Percentiles rank a stretch among this genome's conserved stretches.
Evolutionary conservation across 345 rosid species (phyloP).

Genomic region (Corchorus capsularis): DNA sequence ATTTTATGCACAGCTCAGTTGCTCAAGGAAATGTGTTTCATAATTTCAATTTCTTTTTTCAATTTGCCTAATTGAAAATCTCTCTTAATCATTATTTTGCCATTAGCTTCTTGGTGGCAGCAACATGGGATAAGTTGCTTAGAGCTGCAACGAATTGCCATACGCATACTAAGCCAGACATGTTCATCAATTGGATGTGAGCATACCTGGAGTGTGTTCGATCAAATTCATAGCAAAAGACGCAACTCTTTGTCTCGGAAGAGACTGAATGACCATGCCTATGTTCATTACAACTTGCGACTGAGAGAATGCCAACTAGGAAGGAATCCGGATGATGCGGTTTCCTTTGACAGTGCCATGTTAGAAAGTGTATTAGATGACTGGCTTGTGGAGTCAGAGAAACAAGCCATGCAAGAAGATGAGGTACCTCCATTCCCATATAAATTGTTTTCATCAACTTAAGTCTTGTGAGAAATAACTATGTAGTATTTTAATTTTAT

Average conservation of each 20-base stretch:
- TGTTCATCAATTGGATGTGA: constrained; percentile 79
- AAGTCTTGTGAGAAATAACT: not conserved
- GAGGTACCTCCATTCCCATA: constrained; percentile 49
- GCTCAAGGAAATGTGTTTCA: constrained; percentile 13
- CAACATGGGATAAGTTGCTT: constrained; percentile 80
- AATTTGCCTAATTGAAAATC: constrained; percentile 12
- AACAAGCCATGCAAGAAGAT: constrained; percentile 44
- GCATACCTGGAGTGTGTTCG: constrained; percentile 70
- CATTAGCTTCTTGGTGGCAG: constrained; percentile 85
- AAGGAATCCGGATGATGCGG: constrained; percentile 40
- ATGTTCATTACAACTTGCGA: constrained; percentile 77
- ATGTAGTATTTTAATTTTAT: not conserved
- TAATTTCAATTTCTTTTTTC: not conserved
- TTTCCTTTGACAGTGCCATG: constrained; percentile 49
- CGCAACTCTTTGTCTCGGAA: constrained; percentile 53
- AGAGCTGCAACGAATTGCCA: constrained; percentile 82
- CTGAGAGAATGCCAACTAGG: constrained; percentile 57
- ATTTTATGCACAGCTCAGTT: not conserved
- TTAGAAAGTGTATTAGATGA: constrained; percentile 57
- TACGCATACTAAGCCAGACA: constrained; percentile 84
- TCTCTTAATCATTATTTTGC: constrained; percentile 9
- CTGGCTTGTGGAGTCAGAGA: constrained; percentile 62
- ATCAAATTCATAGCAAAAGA: constrained; percentile 56
- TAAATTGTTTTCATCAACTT: too few relatives aligned
- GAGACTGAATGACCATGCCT: constrained; percentile 61